Conservation (phyloP, 352 stramenopile genomes). For the Thraustochytrium sp. region DNA sequence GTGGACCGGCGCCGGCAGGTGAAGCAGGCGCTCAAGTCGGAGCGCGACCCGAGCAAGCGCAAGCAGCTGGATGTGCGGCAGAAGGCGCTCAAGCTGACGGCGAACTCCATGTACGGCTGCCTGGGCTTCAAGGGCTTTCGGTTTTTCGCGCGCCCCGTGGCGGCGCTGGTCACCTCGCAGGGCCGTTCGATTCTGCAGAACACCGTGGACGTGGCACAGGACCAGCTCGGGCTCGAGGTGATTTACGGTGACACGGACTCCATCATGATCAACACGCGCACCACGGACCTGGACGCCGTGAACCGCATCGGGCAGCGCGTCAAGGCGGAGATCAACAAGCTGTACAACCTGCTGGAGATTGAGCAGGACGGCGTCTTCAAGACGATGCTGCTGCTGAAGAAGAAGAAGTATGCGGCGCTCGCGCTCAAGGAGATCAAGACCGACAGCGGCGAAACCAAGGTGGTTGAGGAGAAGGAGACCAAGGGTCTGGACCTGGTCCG, state of each 20-base stretch:
- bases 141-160: slow-evolving; percentile 97
- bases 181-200: slow-evolving; percentile 95
- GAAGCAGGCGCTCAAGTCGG: slow-evolving; percentile 92
- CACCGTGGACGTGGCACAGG: slow-evolving; percentile 93
- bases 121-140: slow-evolving; percentile 95
- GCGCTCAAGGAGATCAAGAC: slow-evolving; percentile 72
- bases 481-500: slow-evolving; percentile 97
- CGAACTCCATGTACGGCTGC: slow-evolving; percentile 99
- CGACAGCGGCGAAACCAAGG: not conserved
- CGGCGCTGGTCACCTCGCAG: slow-evolving; percentile 96
- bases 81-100: slow-evolving; percentile 98
- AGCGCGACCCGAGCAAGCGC: slow-evolving; percentile 76
- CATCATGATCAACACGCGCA: slow-evolving; percentile 98
- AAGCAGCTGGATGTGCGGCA: slow-evolving; percentile 96
- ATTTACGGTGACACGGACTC: slow-evolving; percentile 99
- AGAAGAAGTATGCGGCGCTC: slow-evolving; percentile 99
- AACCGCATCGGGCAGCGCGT: slow-evolving; percentile 87
- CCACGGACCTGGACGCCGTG: slow-evolving; percentile 82
- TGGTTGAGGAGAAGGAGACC: slow-evolving; percentile 80
- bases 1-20: slow-evolving; percentile 94
- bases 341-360: slow-evolving; percentile 97
- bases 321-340: slow-evolving; percentile 97
- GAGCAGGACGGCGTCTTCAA: slow-evolving; percentile 99
- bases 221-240: slow-evolving; percentile 94
- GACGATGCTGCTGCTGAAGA: slow-evolving; percentile 98